phyloP scores from a whole-genome alignment of 2,329 filamentous ascomycete species.

The Trichophyton simii region DNA sequence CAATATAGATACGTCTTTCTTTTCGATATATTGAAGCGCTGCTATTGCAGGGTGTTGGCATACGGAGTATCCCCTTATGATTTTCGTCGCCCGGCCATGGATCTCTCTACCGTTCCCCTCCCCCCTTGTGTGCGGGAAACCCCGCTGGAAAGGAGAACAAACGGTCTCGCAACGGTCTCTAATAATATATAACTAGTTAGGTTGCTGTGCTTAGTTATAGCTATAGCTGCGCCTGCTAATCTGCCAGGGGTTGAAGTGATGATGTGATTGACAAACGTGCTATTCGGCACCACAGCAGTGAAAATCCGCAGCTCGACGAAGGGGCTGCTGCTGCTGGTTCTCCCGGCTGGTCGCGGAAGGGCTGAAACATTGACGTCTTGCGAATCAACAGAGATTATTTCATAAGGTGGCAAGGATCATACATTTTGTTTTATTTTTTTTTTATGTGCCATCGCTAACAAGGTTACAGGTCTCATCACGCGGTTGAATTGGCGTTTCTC shows the following conservation, averaged over 20 bases:
- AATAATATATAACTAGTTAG: no score
- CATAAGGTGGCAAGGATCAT: background rate
- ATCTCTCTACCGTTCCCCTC: background rate
- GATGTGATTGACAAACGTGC: no score
- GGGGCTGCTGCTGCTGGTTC: background rate
- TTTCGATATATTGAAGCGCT: no score
- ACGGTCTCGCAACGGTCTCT: no score
- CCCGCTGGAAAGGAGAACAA: background rate
- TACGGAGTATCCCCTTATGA: no score
- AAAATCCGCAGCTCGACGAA: no score
- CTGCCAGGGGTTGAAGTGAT: no score
- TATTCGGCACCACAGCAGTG: no score
- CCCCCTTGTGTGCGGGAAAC: background rate
- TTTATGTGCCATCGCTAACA: background rate
- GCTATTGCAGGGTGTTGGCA: no score
- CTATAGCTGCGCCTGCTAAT: no score
- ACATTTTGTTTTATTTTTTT: background rate
- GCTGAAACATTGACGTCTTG: background rate
- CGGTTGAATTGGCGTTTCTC: background rate
- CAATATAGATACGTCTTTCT: background rate
- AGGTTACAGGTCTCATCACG: background rate
- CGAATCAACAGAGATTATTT: background rate
- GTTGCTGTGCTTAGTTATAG: no score
- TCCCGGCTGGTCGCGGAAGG: background rate
- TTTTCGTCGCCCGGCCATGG: no score